Conservation (phyloP, 257 asterid species). For the Nicotiana knightiana region DNA sequence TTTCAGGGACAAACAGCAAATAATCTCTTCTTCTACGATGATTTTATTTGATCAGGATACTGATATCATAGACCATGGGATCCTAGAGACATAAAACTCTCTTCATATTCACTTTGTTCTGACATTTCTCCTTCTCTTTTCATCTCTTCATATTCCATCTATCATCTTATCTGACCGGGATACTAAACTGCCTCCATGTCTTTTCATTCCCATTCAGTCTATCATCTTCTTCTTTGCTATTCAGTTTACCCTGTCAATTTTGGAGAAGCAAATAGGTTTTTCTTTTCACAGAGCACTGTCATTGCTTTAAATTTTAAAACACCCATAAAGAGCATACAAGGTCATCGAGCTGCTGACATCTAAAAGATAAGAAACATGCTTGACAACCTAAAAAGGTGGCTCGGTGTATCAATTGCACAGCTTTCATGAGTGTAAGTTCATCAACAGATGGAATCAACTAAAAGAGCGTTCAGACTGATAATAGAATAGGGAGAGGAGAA, state of each 20-base stretch:
- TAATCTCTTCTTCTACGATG: not conserved
- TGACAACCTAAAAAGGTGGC: not conserved
- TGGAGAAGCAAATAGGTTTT: not conserved
- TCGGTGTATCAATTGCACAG: not conserved
- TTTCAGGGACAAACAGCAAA: not conserved
- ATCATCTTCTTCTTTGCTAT: not conserved
- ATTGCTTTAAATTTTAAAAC: not conserved
- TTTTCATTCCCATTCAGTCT: not conserved
- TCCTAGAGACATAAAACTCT: not conserved
- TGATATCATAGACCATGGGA: not conserved
- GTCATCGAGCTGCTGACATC: not conserved
- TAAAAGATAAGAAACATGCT: not conserved
- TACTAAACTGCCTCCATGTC: not conserved
- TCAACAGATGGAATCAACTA: not conserved
- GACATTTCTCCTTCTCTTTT: not conserved
- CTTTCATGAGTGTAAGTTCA: not conserved
- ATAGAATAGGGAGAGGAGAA: not conserved
- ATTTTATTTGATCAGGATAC: not conserved
- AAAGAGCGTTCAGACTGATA: not conserved
- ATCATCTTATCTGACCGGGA: not conserved
- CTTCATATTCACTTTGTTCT: not conserved
- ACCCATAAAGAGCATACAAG: not conserved
- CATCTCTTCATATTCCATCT: not conserved
- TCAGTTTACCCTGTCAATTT: not conserved
- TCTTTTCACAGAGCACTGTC: not conserved